Evolutionary conservation across 164 flowering plant genomes (phyloP), one percentile per base, ranked within the genome.

Genomic region (Liquidambar formosana): DNA sequence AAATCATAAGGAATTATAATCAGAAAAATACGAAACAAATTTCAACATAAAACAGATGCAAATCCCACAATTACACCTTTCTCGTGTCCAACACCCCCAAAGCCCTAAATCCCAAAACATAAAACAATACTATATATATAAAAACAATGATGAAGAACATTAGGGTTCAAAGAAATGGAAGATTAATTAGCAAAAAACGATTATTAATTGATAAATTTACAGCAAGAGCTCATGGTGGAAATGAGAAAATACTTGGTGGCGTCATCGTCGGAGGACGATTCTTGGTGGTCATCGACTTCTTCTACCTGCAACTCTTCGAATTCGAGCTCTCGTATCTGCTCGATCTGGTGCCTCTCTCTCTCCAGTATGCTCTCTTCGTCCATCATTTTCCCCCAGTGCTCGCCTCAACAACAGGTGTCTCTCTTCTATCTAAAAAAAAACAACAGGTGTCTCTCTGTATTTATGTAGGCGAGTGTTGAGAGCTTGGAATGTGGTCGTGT

Each of bases 271-370:
- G 82, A 90, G 46, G 88, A 79, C 0, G 86, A 83, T 44, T 65
- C 78, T 67, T 73, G 70, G 23, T 65, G 59, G 54, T 65, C 79
- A 1, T 89, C 97, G 69, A 91, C 96, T 64, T 95, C 99, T 76
- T 95, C 97, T 58, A 95, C 76, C 73, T 85, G 84, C 65, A 95
- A 75, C 41, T 91, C 97, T 76, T 93, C 98, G 67, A 64, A 69
- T 6, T 95, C 97, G 28, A 95, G 96, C 85, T 86, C 83, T 46
- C 88, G 83, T 60, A 95, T 88, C 61, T 87, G 89, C 80, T 87
- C 86, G 49, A 95, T 91, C 76, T 87, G 97, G 15, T 74, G 77
- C 78, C 85, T 80, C 79, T 94, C 99, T 47, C 76, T 81, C 78
- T 80, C 88, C 15, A 71, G 33, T 1, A 84, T 65, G 33, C 78